Evolutionary conservation across 345 rosid genomes (phyloP), one percentile per base, ranked within the genome.

Genomic region (Eutrema japonicum): DNA sequence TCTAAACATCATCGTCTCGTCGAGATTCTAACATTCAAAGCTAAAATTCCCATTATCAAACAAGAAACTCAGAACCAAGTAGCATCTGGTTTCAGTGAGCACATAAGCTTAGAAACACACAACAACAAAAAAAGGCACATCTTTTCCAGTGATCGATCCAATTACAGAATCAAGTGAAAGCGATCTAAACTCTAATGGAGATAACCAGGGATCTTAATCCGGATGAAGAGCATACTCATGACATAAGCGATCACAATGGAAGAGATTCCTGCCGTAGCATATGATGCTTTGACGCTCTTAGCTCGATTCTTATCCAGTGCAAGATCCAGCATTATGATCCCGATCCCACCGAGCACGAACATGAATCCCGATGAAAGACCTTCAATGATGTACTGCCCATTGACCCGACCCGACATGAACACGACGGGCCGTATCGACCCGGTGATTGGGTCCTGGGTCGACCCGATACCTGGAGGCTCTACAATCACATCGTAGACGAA

Each of bases 381-480:
- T 80, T 94, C 98, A 8, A 94, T 94, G 77, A 94, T 94, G 86
- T 94, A 94, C 84, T 94, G 98, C 3, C 97, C 97, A 46, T 89
- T 94, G 70, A 91, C 98, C 32, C 97, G 82, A 40, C 98, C 98
- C 8, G 93, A 81, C 54, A 91, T 79, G 85, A 94, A 94, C 66
- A 94, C 98, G 11, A 94, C 87, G 6, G 98, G 98, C 6, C 96
- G 86, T 55, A 94, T 85, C 11, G 98, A 40, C 4, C 98, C 98
- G 70, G 97, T 91, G 40, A 26, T 62, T 1, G 95, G 98, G 30
- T 94, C 98, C 82, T 94, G 98, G 2, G 80, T 80, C 51, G 98
- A 94, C 14, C 98, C 97, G 83, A 94, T 94, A 46, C 98, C 98
- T 0, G 98, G 98, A 1, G 98, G 98, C 84, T 94, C 96, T 0